Conservation (phyloP, 768 basidiomycete species). For the Suillus subalutaceus region DNA sequence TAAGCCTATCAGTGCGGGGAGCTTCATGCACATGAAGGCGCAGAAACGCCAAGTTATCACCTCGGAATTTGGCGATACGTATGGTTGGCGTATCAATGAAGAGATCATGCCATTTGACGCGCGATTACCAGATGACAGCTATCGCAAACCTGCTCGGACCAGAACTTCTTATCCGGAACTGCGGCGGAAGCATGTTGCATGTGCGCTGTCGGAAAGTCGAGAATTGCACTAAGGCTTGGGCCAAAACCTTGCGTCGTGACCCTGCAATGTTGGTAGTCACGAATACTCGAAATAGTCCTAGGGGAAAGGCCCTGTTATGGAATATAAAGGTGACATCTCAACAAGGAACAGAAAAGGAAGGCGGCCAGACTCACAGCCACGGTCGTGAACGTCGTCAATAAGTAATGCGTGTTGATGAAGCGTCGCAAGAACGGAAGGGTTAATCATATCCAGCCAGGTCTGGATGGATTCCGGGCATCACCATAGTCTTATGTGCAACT, state of each 20-base stretch:
- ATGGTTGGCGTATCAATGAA: neutral
- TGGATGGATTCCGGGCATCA: neutral
- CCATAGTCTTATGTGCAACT: neutral
- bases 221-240: constrained; percentile 4
- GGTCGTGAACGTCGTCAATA: neutral
- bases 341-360: neutral
- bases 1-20: neutral
- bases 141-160: neutral
- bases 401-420: neutral
- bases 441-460: neutral
- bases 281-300: neutral
- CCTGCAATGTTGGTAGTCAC: neutral
- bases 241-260: neutral
- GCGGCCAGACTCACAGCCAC: neutral
- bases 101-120: neutral
- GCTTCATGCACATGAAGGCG: neutral
- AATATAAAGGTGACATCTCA: neutral
- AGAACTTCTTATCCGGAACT: neutral
- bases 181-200: neutral
- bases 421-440: neutral
- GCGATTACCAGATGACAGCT: neutral
- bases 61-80: neutral
- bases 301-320: neutral
- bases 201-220: neutral
- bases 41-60: neutral